Base-by-base conservation (phyloP, 768 basidiomycete species). In the Pisolithus marmoratus region DNA sequence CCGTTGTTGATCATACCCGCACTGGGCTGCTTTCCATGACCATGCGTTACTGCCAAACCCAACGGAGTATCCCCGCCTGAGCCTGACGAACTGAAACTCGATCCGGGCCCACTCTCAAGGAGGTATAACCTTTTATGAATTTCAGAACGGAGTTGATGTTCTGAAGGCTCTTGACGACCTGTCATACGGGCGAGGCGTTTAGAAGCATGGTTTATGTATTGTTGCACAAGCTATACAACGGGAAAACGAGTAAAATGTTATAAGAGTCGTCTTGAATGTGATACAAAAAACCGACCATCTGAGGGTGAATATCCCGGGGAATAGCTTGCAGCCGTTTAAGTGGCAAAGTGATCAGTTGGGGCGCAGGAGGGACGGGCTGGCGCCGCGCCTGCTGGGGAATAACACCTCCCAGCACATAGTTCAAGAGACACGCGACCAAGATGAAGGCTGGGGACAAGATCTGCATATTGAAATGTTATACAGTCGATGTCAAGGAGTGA, bases 101-200 rank as follows among this genome's bases (percentile, higher is more conserved):
- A 52, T 22, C 57, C 56, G 0, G 58, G 58, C 12, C 50, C 66
- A 17, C 62, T 57, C 34, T 72, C 72, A 6, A 75, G 54, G 17
- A 74, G 52, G 50, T 66, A 67, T 52, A 77, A 50, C 38, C 77
- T 74, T 56, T 74, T 71, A 50, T 70, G 61, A 38, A 83, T 62
- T 52, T 72, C 75, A 8, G 58, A 68, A 37, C 70, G 66, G 48
- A 87, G 75, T 15, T 75, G 71, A 23, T 71, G 70, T 14, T 70
- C 70, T 20, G 78, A 72, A 6, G 83, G 84, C 8, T 62, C 74
- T 20, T 69, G 68, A 37, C 77, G 79, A 14, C 84, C 81, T 4
- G 79, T 80, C 82, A 90, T 85, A 46, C 77, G 81, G 8, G 87
- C 85, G 47, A 82, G 75, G 48, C 87, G 84, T 51, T 74, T 76